A percentile compares a stretch with the other conserved stretches of the same genome.
phyloP scores from a whole-genome alignment of 2,329 filamentous ascomycete species.

The Phoma sp. region DNA sequence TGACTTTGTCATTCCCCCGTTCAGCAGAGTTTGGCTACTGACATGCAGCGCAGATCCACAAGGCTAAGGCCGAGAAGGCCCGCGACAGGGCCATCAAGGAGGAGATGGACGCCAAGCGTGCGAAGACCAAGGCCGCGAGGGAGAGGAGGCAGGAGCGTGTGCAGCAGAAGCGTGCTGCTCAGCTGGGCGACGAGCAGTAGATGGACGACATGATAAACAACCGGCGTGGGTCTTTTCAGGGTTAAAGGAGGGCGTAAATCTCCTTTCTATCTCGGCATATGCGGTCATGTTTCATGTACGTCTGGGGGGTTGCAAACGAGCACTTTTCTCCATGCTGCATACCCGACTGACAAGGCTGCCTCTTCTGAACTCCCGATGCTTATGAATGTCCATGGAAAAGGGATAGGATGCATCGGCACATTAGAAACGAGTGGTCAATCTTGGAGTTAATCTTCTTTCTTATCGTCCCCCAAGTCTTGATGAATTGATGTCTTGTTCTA shows the following conservation, averaged over 20 bases:
- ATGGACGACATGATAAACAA: constrained; percentile 47
- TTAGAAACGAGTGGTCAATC: constrained; percentile 43
- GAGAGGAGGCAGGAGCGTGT: constrained; percentile 96
- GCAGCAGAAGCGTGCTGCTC: constrained; percentile 85
- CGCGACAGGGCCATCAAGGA: constrained; percentile 97
- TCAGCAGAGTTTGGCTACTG: constrained; percentile 25
- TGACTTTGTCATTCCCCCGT: constrained; percentile 33
- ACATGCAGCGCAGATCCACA: constrained; percentile 80
- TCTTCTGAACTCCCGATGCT: constrained; percentile 41
- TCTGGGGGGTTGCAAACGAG: constrained; percentile 49
- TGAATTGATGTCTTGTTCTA: constrained; percentile 16
- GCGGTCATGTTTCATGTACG: constrained; percentile 54
- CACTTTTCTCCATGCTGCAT: constrained; percentile 47
- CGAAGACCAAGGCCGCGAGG: constrained; percentile 99
- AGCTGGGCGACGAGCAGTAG: constrained; percentile 70
- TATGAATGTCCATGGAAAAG: constrained; percentile 45
- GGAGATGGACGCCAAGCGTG: constrained; percentile 99
- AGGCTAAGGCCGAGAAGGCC: constrained; percentile 98
- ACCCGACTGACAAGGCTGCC: constrained; percentile 43
- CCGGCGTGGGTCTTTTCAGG: constrained; percentile 51
- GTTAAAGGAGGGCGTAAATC: constrained; percentile 48
- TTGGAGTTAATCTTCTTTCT: constrained; percentile 34
- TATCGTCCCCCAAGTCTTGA: constrained; percentile 9
- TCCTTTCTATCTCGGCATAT: constrained; percentile 51
- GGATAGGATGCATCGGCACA: constrained; percentile 43